phyloP scores from a whole-genome alignment of 345 rosid species.

The Bruguiera sexangula region DNA sequence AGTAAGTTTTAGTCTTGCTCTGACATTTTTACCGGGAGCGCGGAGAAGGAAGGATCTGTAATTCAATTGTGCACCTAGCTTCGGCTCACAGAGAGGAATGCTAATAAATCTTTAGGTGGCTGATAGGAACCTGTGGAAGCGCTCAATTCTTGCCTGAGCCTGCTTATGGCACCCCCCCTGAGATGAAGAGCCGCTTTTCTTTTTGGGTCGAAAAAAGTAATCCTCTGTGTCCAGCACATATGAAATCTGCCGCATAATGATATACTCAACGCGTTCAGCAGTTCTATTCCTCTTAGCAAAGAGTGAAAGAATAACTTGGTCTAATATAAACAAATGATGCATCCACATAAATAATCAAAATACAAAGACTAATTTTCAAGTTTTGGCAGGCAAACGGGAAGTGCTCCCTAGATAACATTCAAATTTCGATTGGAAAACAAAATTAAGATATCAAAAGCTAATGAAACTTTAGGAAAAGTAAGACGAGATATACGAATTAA shows the following conservation, averaged over 20 bases:
- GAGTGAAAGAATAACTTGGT: background rate
- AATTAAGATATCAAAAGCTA: background rate
- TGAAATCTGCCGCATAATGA: constrained; percentile 39
- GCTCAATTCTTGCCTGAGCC: constrained; percentile 37
- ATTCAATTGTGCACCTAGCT: constrained; percentile 2
- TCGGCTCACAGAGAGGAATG: background rate
- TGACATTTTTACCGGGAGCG: background rate
- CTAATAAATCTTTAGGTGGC: constrained; percentile 12
- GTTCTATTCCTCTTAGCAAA: background rate
- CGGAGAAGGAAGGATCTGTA: background rate
- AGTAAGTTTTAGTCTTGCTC: background rate
- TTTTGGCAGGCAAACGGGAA: background rate
- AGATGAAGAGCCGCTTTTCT: constrained; percentile 21
- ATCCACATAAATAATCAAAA: background rate
- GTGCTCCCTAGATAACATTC: too few species aligned
- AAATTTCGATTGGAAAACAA: background rate
- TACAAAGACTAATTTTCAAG: too few species aligned
- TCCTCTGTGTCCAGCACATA: constrained; percentile 61
- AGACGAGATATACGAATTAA: background rate
- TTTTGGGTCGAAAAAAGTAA: constrained; percentile 49
- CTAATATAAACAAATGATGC: background rate
- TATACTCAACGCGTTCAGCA: background rate
- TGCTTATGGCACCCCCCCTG: constrained; percentile 5
- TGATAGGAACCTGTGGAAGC: constrained; percentile 46
- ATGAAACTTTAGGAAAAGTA: background rate